Conservation (phyloP, 2,329 filamentous ascomycete species). For the Didymella arachidicola region DNA sequence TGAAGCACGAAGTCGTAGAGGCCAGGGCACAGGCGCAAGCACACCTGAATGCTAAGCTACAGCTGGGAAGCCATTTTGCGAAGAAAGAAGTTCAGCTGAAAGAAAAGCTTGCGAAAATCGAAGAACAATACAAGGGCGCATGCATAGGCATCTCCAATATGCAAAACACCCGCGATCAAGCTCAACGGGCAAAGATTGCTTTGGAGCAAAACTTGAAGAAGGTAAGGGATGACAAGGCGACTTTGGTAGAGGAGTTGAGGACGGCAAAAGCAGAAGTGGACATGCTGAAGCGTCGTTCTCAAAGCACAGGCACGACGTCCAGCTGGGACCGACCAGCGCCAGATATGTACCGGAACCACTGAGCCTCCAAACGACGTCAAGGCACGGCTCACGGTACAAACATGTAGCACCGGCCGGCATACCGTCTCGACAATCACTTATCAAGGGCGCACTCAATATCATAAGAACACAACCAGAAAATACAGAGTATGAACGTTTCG, state of each 20-base stretch:
- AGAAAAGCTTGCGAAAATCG: too few relatives aligned
- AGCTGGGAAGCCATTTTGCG: too few relatives aligned
- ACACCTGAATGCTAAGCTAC: background rate
- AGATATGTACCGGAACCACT: background rate
- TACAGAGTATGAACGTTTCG: conserved; percentile 23
- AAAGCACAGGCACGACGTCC: background rate
- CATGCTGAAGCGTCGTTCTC: background rate
- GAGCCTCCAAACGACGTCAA: background rate
- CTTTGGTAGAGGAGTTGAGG: background rate
- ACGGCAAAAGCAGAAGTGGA: background rate
- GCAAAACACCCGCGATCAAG: too few relatives aligned
- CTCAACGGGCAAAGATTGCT: too few relatives aligned
- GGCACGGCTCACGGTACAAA: background rate
- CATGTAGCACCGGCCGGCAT: background rate
- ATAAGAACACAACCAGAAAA: background rate
- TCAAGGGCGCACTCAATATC: background rate
- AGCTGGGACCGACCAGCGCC: background rate
- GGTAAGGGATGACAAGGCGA: background rate
- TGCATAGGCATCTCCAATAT: too few relatives aligned
- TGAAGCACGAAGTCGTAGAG: background rate
- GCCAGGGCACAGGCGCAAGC: background rate
- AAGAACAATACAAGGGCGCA: too few relatives aligned
- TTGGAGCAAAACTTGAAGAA: background rate
- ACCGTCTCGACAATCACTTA: too few relatives aligned
- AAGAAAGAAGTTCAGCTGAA: too few relatives aligned